Evolutionary conservation across 306 rosid genomes (phyloP), one percentile per base, ranked within the genome.

Genomic region (Gynostemma pentaphyllum): DNA sequence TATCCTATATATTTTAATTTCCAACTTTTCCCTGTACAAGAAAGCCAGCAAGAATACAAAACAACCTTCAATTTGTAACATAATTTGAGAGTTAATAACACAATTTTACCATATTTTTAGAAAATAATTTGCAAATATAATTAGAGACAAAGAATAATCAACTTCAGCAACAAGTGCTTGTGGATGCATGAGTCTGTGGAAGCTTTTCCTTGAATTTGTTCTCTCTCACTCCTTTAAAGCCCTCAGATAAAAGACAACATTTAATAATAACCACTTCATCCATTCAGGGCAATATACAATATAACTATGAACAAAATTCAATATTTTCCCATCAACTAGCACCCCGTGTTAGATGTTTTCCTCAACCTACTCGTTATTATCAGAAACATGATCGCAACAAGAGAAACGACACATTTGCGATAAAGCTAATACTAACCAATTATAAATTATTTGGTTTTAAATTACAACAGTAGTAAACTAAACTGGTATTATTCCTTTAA

Each of bases 211-310:
- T 88, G 64, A 88, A 88, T 67, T 86, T 88, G 82, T 88, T 88
- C 81, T 76, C 86, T 68, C 78, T 86, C 62, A 79, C 66, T 44
- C 96, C 96, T 73, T 80, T 84, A 37, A 95, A 81, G 41, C 94
- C 99, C 77, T 88, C 95, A 2, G 90, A 88, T 70, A 94, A 34
- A 53, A 94, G 97, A 75, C 89, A n/a, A n/a, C n/a, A n/a, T n/a
- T n/a, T n/a, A n/a, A n/a, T n/a, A n/a, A n/a, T n/a, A n/a, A n/a
- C n/a, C n/a, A n/a, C n/a, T n/a, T n/a, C n/a, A n/a, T n/a, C n/a
- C n/a, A n/a, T n/a, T n/a, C n/a, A n/a, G n/a, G n/a, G n/a, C n/a
- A n/a, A n/a, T n/a, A n/a, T n/a, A n/a, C n/a, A n/a, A n/a, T n/a
- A n/a, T n/a, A n/a, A n/a, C n/a, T n/a, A n/a, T n/a, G n/a, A n/a